These are phyloP conservation scores for Termitomyces sp. DNA, from an alignment of 768 basidiomycete species.

Conservation along the genomic window DNA sequence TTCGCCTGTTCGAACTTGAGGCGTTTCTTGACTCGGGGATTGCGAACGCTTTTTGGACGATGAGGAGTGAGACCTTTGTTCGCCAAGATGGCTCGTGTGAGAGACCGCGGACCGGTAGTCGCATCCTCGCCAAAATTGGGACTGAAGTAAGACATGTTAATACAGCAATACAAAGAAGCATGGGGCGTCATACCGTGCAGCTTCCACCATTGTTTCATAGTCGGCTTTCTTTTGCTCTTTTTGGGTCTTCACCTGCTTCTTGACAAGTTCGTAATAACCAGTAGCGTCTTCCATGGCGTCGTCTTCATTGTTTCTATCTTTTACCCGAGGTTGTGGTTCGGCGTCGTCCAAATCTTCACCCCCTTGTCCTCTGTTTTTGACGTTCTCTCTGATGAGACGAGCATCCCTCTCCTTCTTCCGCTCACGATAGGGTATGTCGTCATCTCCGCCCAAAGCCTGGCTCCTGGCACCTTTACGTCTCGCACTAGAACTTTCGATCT, in stretches of 20 bases:
- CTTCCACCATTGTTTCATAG: slow-evolving; percentile 64
- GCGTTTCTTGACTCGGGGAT: slow-evolving; percentile 97
- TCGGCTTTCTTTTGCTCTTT: slow-evolving; percentile 80
- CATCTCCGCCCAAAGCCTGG: slow-evolving; percentile 81
- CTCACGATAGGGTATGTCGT: slow-evolving; percentile 90
- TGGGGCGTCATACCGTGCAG: slow-evolving; percentile 46
- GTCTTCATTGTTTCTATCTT: slow-evolving; percentile 33
- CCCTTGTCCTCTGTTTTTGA: slow-evolving; percentile 41
- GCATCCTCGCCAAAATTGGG: slow-evolving; percentile 30
- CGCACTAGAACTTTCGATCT: slow-evolving; percentile 79
- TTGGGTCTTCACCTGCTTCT: slow-evolving; percentile 63
- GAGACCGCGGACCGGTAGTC: slow-evolving; percentile 72
- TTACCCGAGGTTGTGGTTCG: slow-evolving; percentile 38
- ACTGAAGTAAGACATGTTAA: slow-evolving; percentile 13
- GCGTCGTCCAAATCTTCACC: slow-evolving; percentile 68
- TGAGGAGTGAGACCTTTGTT: slow-evolving; percentile 94
- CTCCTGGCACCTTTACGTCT: slow-evolving; percentile 71
- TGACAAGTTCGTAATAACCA: slow-evolving; percentile 91
- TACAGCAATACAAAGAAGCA: neutral
- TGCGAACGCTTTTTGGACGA: slow-evolving; percentile 86
- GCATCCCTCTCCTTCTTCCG: slow-evolving; percentile 60
- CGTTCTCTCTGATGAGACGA: slow-evolving; percentile 51
- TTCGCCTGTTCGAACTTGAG: slow-evolving; percentile 93
- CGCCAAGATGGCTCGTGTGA: slow-evolving; percentile 87
- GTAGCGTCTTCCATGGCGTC: slow-evolving; percentile 49